Percentiles rank a stretch among this genome's conserved stretches.
Conservation (phyloP, 2,329 filamentous ascomycete genomes). For the Chaetomiaceae sp. region DNA sequence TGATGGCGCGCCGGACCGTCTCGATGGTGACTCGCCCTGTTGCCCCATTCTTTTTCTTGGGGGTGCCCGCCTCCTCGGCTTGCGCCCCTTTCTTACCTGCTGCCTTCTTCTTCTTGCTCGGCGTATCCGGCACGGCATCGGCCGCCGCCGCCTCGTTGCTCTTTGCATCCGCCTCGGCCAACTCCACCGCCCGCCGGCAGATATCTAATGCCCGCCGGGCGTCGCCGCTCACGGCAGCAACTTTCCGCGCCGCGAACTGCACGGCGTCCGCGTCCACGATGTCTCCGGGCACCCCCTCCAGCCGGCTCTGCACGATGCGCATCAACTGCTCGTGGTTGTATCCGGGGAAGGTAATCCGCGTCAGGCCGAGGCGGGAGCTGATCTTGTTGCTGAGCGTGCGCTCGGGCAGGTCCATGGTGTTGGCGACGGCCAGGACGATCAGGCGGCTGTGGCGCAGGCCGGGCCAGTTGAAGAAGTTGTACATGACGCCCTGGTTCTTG, state of each 20-base stretch:
- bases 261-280: slow-evolving; percentile 91
- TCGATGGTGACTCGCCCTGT: slow-evolving; percentile 73
- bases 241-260: slow-evolving; percentile 93
- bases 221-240: slow-evolving; percentile 92
- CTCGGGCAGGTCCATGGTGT: slow-evolving; percentile 98
- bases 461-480: slow-evolving; percentile 99
- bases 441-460: slow-evolving; percentile 82
- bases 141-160: slow-evolving; percentile 26
- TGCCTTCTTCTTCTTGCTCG: slow-evolving; percentile 47
- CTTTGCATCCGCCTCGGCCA: slow-evolving; percentile 69
- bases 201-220: slow-evolving; percentile 90
- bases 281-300: slow-evolving; percentile 79
- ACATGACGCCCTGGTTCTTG: slow-evolving; percentile 99
- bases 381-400: slow-evolving; percentile 97
- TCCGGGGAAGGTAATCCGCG: slow-evolving; percentile 91
- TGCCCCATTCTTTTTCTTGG: slow-evolving; percentile 33
- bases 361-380: slow-evolving; percentile 82
- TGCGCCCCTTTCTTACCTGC: not conserved
- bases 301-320: slow-evolving; percentile 91
- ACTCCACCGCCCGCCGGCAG: slow-evolving; percentile 87
- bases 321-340: slow-evolving; percentile 97
- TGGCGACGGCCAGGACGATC: slow-evolving; percentile 94
- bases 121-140: slow-evolving; percentile 40
- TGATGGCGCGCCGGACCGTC: slow-evolving; percentile 89
- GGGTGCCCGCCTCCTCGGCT: slow-evolving; percentile 27